Conservation (phyloP, 352 stramenopile species). For the Pythium periplocum region DNA sequence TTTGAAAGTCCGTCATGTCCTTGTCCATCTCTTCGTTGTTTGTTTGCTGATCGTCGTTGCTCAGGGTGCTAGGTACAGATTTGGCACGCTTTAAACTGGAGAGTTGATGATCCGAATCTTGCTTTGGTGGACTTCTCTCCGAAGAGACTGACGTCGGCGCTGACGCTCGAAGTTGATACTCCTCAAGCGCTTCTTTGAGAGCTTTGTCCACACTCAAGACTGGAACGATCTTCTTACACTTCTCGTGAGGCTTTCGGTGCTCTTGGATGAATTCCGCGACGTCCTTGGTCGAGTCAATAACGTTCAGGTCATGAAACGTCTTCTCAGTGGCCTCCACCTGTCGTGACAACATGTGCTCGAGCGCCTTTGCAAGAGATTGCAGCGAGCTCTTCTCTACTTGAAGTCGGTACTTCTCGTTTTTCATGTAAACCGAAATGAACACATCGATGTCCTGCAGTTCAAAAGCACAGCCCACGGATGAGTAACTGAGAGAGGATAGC, state of each 20-base stretch:
- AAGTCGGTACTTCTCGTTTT: conserved; percentile 83
- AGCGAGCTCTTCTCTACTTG: conserved; percentile 80
- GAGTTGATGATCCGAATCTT: no score
- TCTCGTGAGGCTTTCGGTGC: conserved; percentile 42
- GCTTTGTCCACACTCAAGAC: conserved; percentile 39
- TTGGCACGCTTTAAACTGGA: conserved; percentile 8
- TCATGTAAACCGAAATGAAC: conserved; percentile 74
- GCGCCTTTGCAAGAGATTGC: conserved; percentile 57
- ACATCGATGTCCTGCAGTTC: conserved; percentile 58
- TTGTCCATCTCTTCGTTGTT: no score
- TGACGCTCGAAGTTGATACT: conserved; percentile 25
- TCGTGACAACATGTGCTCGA: conserved; percentile 54
- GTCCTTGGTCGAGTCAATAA: conserved; percentile 49
- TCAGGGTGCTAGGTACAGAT: not conserved
- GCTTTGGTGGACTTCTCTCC: no score
- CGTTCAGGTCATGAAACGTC: conserved; percentile 35
- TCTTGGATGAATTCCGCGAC: conserved; percentile 58
- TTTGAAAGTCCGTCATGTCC: conserved; percentile 68
- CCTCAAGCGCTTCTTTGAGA: conserved; percentile 48
- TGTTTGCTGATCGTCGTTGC: not conserved
- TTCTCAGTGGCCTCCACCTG: conserved; percentile 28
- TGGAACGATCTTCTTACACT: conserved; percentile 37
- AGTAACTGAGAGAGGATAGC: conserved; percentile 1
- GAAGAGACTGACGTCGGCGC: no score
- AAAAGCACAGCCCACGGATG: not conserved